Base-by-base conservation (phyloP, 75 land plant genomes). In the Pinus taeda region DNA sequence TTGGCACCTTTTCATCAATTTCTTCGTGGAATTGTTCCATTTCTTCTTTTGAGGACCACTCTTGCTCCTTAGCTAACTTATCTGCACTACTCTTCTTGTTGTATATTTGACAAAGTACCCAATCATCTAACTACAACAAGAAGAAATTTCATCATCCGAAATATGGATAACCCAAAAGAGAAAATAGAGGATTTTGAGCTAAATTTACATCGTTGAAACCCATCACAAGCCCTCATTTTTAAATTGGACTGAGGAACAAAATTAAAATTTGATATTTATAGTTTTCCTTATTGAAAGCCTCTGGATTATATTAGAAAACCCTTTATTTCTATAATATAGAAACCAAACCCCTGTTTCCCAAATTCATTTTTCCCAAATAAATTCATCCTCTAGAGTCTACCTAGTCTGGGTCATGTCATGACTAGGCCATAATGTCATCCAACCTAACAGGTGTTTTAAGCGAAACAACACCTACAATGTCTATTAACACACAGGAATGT, bases 51-150 rank as follows among this genome's bases (percentile, higher is more conserved):
- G 20, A 45, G 55, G 59, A 21, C 29, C 58, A 71, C 26, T 76
- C 65, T 15, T 75, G 77, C 15, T 58, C 77, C 69, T 75, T 75
- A 21, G 65, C 77, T 29, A 59, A 20, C 39, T 59, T 85, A 69
- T 85, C 88, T 0, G 80, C 53, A n/a, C 49, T 73, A 6, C 88
- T 87, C 74, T 85, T 88, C 85, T 88, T 85, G 83, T 88, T 88
- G 81, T 88, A 88, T 24, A 88, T 78, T 77, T 88, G 83, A 45
- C 90, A 88, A 42, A 88, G 57, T 3, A 88, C 90, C 90, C 90
- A 88, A 74, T 88, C 90, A 57, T 88, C 90, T 59, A 88, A 82
- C 90, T 88, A 88, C 73, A 81, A 62, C 58, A 53, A 73, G 9
- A 73, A 14, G 55, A 4, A 20, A 20, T 37, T 69, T 18, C 18